Evolutionary conservation across 75 land plant species (phyloP), one percentile per base, ranked within the genome.

Genomic region (Selaginella moellendorffii): DNA sequence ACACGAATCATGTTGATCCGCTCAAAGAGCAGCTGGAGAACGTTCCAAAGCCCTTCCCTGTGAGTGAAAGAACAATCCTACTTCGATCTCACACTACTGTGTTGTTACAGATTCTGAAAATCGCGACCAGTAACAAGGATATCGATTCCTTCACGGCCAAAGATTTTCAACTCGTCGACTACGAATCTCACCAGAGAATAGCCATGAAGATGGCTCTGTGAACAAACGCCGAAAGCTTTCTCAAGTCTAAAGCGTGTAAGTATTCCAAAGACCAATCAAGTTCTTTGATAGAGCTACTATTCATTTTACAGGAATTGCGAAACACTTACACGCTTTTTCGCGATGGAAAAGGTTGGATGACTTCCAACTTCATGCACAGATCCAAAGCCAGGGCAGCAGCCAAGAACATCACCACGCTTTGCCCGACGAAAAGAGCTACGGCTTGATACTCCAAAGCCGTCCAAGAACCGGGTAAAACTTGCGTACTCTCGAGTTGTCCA

Each of bases 131-230:
- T 61, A 86, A 89, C 65, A 86, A 86, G 30, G 74, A 89, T 30
- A 84, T 95, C 10, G 87, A 95, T 72, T 78, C 85, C 23, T 86
- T 89, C 74, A 84, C 67, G 54, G 96, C 85, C 18, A 54, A 74
- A 65, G 99, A 95, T 74, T 82, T 95, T 61, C 74, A 82, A 28
- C 87, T 95, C 14, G 63, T 80, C 51, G 84, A 81, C 30, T 93
- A 93, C 68, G 72, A 83, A 65, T 81, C 90, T 54, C 85, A 86
- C 29, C 66, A 75, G 64, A 85, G 80, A 66, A 83, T 89, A 28
- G 74, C 72, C 24, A 93, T 93, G 98, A 89, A 89, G 71, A 83
- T 93, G 96, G 98, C 98, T 14, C 71, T 92, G 21, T 88, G 42
- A 71, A n/a, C n/a, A n/a, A n/a, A n/a, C n/a, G n/a, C n/a, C n/a